phyloP scores from a whole-genome alignment of 148 eudicot genomes.

The Cornus florida region DNA sequence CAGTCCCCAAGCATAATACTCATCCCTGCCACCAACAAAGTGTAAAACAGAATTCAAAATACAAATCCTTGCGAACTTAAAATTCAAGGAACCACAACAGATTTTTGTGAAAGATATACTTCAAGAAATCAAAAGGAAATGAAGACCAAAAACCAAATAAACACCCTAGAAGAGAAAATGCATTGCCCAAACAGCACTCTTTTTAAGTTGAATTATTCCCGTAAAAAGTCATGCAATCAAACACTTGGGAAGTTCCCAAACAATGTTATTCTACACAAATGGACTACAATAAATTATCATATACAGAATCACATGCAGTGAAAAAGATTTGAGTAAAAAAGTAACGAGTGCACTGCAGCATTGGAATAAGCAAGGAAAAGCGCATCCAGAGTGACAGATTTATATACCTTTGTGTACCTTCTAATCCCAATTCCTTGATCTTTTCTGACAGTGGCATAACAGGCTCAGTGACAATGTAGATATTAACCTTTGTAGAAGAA shows the following conservation, averaged over 20 bases:
- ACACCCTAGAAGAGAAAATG: not conserved
- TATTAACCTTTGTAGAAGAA: slow-evolving; percentile 66
- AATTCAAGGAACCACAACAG: not conserved
- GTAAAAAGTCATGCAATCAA: not conserved
- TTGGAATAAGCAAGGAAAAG: not conserved
- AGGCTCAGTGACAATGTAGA: slow-evolving; percentile 94
- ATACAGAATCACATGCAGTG: not conserved
- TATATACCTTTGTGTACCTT: slow-evolving; percentile 79
- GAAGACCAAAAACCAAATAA: not conserved
- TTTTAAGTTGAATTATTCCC: not conserved
- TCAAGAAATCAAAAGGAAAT: not conserved
- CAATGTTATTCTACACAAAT: not conserved
- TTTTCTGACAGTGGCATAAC: slow-evolving; percentile 90
- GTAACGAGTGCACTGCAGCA: not conserved
- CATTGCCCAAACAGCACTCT: not conserved
- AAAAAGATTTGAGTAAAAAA: not conserved
- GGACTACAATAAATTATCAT: not conserved
- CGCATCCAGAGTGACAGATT: not conserved
- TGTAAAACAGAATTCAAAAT: not conserved
- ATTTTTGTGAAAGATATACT: not conserved
- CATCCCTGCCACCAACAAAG: slow-evolving; percentile 62
- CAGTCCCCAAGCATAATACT: slow-evolving; percentile 98
- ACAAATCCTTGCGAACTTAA: not conserved
- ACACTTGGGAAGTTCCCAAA: not conserved
- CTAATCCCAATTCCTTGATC: slow-evolving; percentile 89